Evolutionary conservation across 345 rosid species (phyloP).

Genomic region (Melastoma malabathricum): DNA sequence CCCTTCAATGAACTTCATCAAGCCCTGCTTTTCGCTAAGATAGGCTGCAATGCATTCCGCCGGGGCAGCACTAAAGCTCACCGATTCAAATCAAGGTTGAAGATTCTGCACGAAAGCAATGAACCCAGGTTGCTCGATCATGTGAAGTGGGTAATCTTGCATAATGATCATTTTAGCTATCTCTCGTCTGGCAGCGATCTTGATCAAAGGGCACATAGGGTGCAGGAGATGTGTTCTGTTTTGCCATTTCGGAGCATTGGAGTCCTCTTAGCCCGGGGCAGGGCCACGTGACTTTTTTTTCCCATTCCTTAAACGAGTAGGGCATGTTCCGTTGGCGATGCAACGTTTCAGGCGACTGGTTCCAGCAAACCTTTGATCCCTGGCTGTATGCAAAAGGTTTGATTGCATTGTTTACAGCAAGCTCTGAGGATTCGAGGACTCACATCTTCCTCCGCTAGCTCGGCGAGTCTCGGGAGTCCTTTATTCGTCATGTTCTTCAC

Average conservation of each 20-base stretch:
- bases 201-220: conserved; percentile 48
- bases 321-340: conserved; percentile 81
- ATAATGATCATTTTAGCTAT: conserved; percentile 74
- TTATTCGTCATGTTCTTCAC: conserved; percentile 15
- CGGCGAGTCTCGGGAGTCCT: conserved; percentile 34
- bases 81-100: conserved; percentile 61
- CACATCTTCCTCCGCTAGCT: conserved; percentile 48
- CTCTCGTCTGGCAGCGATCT: conserved; percentile 64
- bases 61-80: conserved; percentile 65
- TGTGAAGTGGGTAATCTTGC: conserved; percentile 85
- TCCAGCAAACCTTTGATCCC: conserved; percentile 85
- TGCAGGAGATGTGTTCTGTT: conserved; percentile 39
- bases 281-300: conserved; percentile 30
- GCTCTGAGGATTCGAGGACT: conserved; percentile 75
- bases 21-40: conserved; percentile 63
- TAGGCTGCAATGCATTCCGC: conserved; percentile 89
- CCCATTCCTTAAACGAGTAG: conserved; percentile 37
- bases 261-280: conserved; percentile 23
- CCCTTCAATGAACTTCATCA: conserved; percentile 51
- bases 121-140: conserved; percentile 81
- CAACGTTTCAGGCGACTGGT: conserved; percentile 95
- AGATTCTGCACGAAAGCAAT: conserved; percentile 58
- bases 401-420: conserved; percentile 83
- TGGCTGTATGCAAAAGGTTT: conserved; percentile 97
- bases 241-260: conserved; percentile 56